These are phyloP conservation scores for Pilatotrama ljubarskyi DNA, from an alignment of 768 basidiomycete genomes.

Conservation along the genomic window DNA sequence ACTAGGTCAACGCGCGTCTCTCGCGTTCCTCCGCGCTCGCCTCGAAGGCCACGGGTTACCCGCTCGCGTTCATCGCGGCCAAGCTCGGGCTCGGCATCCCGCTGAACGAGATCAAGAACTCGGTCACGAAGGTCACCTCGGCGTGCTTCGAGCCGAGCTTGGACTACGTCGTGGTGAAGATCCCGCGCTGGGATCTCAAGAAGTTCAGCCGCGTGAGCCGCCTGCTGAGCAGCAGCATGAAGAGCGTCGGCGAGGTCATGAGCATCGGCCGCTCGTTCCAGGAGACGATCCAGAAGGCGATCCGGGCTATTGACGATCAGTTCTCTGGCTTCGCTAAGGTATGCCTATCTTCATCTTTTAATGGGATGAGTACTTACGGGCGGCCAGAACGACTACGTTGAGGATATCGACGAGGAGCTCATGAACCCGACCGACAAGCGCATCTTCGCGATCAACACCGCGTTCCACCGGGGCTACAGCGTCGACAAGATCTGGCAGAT, in stretches of 20 bases:
- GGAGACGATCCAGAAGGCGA: slow-evolving; percentile 98
- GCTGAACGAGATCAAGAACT: slow-evolving; percentile 96
- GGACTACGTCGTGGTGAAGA: slow-evolving; percentile 98
- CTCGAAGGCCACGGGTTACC: slow-evolving; percentile 98
- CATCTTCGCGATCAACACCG: slow-evolving; percentile 93
- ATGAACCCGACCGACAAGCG: slow-evolving; percentile 95
- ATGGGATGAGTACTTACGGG: not conserved
- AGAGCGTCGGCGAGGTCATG: slow-evolving; percentile 99
- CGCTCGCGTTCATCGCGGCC: slow-evolving; percentile 96
- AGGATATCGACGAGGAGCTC: slow-evolving; percentile 91
- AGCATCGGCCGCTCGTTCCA: slow-evolving; percentile 98
- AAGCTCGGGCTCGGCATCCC: slow-evolving; percentile 97
- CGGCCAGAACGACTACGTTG: slow-evolving; percentile 79
- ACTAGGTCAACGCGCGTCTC: slow-evolving; percentile 89
- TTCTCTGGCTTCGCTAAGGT: slow-evolving; percentile 92
- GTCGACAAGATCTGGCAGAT: slow-evolving; percentile 97
- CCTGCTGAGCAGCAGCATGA: slow-evolving; percentile 93
- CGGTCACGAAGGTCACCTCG: slow-evolving; percentile 92
- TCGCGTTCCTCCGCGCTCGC: slow-evolving; percentile 97
- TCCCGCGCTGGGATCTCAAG: slow-evolving; percentile 98
- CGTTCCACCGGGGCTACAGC: slow-evolving; percentile 89
- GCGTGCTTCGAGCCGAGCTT: slow-evolving; percentile 98
- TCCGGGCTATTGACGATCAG: slow-evolving; percentile 93
- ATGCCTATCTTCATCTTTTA: slow-evolving; percentile 20
- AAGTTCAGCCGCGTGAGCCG: slow-evolving; percentile 96